Conservation (phyloP, 495 filamentous ascomycete genomes). For the Penicillium crystallinum region DNA sequence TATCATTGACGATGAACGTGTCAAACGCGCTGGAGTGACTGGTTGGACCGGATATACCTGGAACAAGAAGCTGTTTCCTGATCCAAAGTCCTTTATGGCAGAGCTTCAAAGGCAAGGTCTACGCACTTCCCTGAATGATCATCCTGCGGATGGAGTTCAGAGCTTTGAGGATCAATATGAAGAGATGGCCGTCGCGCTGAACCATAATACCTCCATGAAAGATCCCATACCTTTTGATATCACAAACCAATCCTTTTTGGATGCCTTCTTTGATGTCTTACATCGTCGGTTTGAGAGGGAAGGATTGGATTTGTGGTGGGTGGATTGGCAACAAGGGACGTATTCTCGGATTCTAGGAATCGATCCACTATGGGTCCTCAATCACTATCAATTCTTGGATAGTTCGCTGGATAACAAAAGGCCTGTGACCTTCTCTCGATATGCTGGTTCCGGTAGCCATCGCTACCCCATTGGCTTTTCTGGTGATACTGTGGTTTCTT, state of each 20-base stretch:
- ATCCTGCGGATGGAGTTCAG: conserved; percentile 51
- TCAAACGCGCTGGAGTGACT: conserved; percentile 29
- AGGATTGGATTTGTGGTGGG: conserved; percentile 56
- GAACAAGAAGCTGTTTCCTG: conserved; percentile 51
- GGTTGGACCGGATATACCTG: conserved; percentile 60
- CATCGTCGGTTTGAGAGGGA: conserved; percentile 45
- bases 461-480: conserved; percentile 59
- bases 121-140: conserved; percentile 51
- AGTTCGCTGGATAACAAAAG: conserved; percentile 26
- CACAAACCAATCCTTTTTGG: conserved; percentile 39
- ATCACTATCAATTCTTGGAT: conserved; percentile 56
- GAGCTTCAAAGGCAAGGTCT: conserved; percentile 42
- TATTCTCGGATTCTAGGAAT: conserved; percentile 48
- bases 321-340: conserved; percentile 59
- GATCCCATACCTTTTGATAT: conserved; percentile 12
- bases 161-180: conserved; percentile 48
- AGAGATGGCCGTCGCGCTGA: conserved; percentile 43
- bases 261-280: conserved; percentile 54
- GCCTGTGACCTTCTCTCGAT: conserved; percentile 47
- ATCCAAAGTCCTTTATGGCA: conserved; percentile 39
- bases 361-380: conserved; percentile 59
- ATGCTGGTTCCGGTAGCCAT: conserved; percentile 54
- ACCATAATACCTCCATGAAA: conserved; percentile 32
- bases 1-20: conserved; percentile 37
- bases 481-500: conserved; percentile 51